Conservation (phyloP, 2,329 filamentous ascomycete species). For the Polychaeton citri region DNA sequence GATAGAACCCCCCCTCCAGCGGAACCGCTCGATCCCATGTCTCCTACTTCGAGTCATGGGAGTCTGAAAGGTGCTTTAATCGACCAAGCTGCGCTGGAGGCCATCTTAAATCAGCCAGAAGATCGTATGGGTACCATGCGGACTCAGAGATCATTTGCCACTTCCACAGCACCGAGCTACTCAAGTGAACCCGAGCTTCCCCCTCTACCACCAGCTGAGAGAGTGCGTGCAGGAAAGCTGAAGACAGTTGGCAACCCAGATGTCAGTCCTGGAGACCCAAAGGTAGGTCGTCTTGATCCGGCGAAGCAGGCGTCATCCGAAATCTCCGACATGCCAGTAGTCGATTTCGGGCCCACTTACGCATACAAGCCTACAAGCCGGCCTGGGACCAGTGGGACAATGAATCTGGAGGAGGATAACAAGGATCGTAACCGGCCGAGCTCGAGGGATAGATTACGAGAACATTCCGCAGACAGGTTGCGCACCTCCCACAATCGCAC, state of each 20-base stretch:
- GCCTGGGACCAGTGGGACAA: conserved; percentile 42
- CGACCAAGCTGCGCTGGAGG: conserved; percentile 31
- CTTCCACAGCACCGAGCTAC: conserved; percentile 60
- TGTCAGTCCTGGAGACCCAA: conserved; percentile 30
- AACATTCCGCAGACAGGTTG: conserved; percentile 10
- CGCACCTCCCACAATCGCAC: conserved; percentile 6
- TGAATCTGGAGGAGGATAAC: conserved; percentile 24
- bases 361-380: conserved; percentile 45
- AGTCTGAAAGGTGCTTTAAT: conserved; percentile 21
- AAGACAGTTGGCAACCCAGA: conserved; percentile 56
- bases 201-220: conserved; percentile 38
- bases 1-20: not conserved
- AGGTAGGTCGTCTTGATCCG: conserved; percentile 16
- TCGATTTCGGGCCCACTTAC: conserved; percentile 79
- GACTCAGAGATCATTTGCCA: conserved; percentile 46
- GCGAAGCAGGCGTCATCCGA: conserved; percentile 22
- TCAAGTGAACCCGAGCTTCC: conserved; percentile 44
- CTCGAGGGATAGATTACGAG: conserved; percentile 14
- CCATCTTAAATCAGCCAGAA: conserved; percentile 18
- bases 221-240: conserved; percentile 64
- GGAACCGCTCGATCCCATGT: conserved; percentile 3
- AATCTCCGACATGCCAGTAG: conserved; percentile 46
- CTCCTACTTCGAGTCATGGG: conserved; percentile 10
- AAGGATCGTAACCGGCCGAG: conserved; percentile 11
- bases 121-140: conserved; percentile 17